Conservation (phyloP, 192 early-diverging fungal genomes). For the Linnemannia hyalina region DNA sequence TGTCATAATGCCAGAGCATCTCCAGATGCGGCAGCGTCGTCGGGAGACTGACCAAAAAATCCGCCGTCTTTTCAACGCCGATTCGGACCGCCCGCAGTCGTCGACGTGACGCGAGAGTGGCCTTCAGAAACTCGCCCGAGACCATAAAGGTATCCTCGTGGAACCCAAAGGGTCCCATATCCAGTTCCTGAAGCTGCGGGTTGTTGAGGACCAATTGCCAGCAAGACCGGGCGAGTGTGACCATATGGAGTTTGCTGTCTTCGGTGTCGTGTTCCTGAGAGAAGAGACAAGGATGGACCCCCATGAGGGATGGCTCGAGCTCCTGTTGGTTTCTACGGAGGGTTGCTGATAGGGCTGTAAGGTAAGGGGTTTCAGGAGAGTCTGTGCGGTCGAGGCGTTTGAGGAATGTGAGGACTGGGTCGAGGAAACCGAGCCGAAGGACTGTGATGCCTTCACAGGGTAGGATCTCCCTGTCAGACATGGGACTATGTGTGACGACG, state of each 20-base stretch:
- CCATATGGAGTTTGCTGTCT: neutral
- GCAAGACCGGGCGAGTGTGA: neutral
- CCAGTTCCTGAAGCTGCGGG: neutral
- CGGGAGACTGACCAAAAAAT: neutral
- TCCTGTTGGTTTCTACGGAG: neutral
- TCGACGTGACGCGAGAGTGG: neutral
- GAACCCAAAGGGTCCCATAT: neutral
- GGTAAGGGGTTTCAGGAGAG: neutral
- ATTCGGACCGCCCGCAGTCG: neutral
- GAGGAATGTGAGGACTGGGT: neutral
- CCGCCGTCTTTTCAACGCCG: neutral
- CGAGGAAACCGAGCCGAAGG: neutral
- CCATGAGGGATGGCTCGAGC: neutral
- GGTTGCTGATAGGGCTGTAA: neutral
- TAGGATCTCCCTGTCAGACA: neutral
- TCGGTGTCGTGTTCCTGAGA: neutral
- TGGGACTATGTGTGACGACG: neutral
- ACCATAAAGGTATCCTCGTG: neutral
- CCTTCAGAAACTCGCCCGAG: neutral
- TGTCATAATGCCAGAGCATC: neutral
- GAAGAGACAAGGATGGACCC: neutral
- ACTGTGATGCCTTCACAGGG: neutral
- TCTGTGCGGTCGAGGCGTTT: neutral
- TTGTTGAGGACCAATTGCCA: constrained; percentile 1
- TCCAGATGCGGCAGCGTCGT: neutral